phyloP scores from a whole-genome alignment of 768 basidiomycete species.

The Termitomyces sp. region DNA sequence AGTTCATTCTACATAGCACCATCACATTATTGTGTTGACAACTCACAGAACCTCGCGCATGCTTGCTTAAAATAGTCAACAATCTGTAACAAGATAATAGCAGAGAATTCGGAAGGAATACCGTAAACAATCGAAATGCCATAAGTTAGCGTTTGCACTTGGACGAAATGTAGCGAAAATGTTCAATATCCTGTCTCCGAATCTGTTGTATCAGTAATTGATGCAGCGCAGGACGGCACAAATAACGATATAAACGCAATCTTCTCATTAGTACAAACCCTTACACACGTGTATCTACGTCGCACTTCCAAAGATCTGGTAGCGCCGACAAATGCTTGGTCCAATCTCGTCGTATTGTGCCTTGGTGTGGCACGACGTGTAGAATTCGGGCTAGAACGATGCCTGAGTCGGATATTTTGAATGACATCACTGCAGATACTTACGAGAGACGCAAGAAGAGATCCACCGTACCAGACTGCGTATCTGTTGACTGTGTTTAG shows the following conservation, averaged over 20 bases:
- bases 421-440: constrained; percentile 17
- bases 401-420: neutral
- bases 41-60: no score
- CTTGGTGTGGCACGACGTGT: constrained; percentile 90
- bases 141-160: no score
- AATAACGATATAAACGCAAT: neutral
- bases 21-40: no score
- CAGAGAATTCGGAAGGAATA: no score
- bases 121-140: no score
- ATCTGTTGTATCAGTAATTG: neutral
- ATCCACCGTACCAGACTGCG: constrained; percentile 99
- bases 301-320: constrained; percentile 91
- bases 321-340: constrained; percentile 87
- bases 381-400: constrained; percentile 79
- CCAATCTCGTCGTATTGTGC: constrained; percentile 94
- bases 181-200: no score
- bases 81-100: no score
- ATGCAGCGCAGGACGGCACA: neutral
- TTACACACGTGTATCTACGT: constrained; percentile 39
- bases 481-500: constrained; percentile 43
- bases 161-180: no score
- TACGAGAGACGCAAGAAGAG: constrained; percentile 88
- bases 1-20: no score
- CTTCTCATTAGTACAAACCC: neutral
- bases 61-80: no score